A percentile compares a stretch with the other conserved stretches of the same genome.
Conservation (phyloP, 257 asterid genomes). For the Solanum chmielewskii region DNA sequence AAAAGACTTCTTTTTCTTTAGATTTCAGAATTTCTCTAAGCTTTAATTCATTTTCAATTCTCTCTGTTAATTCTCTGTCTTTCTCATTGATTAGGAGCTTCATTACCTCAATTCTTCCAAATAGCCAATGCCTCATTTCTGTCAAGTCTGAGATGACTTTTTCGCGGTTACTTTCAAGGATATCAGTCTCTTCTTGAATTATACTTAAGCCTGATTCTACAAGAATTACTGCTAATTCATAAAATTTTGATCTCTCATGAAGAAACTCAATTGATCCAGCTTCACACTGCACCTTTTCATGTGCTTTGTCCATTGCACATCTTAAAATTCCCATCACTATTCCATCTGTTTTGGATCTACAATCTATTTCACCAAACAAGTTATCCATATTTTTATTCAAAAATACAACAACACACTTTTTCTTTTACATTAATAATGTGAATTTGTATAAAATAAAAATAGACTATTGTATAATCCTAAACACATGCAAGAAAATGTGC, state of each 20-base stretch:
- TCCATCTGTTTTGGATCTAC: constrained; percentile 45
- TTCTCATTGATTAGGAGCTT: constrained; percentile 38
- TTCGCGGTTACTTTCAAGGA: constrained; percentile 31
- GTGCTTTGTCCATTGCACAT: constrained; percentile 77
- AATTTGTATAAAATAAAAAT: not conserved
- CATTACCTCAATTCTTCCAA: constrained; percentile 45
- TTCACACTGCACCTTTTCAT: constrained; percentile 43
- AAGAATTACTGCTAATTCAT: constrained; percentile 53
- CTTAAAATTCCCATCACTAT: constrained; percentile 59
- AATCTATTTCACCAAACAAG: constrained; percentile 41
- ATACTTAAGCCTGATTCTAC: constrained; percentile 56
- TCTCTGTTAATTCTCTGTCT: constrained; percentile 43
- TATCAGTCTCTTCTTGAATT: constrained; percentile 45
- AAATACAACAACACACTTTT: not conserved
- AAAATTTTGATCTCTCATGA: constrained; percentile 51
- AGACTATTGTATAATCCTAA: not conserved
- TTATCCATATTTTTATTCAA: constrained; percentile 32
- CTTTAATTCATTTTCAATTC: constrained; percentile 37
- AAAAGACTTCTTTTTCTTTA: constrained; percentile 34
- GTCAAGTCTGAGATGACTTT: constrained; percentile 42
- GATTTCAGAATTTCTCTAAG: constrained; percentile 34
- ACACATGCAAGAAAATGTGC: not conserved
- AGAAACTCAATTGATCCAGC: constrained; percentile 65
- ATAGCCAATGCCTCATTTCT: constrained; percentile 52
- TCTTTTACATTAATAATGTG: not conserved